Conservation (phyloP, 352 stramenopile species). For the Phytophthora lateralis region DNA sequence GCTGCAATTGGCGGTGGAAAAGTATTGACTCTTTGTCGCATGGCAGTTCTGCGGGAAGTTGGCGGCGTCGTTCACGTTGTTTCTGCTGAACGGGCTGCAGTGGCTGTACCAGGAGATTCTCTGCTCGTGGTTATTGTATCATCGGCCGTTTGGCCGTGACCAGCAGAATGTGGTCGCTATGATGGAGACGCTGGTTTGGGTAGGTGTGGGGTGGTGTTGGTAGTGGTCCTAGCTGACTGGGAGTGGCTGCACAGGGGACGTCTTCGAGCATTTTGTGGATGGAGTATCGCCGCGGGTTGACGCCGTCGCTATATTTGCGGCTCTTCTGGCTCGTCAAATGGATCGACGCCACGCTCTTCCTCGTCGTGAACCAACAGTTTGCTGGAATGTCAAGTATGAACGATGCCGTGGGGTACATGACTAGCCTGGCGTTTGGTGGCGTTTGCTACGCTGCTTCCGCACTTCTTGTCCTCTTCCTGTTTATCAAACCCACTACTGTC, state of each 20-base stretch:
- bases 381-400: background rate
- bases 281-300: slow-evolving; percentile 69
- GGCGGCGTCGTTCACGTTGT: slow-evolving; percentile 49
- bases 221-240: background rate
- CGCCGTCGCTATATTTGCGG: slow-evolving; percentile 60
- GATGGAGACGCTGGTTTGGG: slow-evolving; percentile 68
- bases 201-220: slow-evolving; percentile 15
- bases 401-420: slow-evolving; percentile 9
- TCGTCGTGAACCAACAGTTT: slow-evolving; percentile 47
- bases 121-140: slow-evolving; percentile 44
- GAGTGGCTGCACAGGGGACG: slow-evolving; percentile 37
- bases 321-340: slow-evolving; percentile 69
- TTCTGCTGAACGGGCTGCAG: slow-evolving; percentile 50
- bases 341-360: slow-evolving; percentile 47
- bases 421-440: slow-evolving; percentile 33
- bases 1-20: slow-evolving; percentile 4
- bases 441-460: slow-evolving; percentile 47
- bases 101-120: slow-evolving; percentile 57
- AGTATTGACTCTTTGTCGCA: background rate
- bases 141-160: slow-evolving; percentile 32
- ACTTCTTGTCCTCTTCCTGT: slow-evolving; percentile 59
- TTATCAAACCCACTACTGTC: slow-evolving; percentile 53
- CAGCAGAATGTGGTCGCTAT: slow-evolving; percentile 48
- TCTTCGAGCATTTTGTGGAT: slow-evolving; percentile 71
- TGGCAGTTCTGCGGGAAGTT: slow-evolving; percentile 70